Conservation (phyloP, 192 early-diverging fungal genomes). For the Podila clonocystis region DNA sequence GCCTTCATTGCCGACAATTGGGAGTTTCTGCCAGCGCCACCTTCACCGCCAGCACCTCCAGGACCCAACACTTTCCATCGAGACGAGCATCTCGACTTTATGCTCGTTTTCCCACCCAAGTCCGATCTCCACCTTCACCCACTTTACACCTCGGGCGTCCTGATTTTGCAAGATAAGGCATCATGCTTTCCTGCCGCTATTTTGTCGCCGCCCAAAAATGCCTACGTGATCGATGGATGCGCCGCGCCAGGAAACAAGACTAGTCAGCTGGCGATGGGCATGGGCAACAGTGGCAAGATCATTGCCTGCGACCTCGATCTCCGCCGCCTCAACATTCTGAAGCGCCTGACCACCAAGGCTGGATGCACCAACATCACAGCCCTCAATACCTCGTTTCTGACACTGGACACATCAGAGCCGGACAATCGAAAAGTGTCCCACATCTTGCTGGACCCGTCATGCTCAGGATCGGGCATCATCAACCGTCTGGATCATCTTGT, state of each 20-base stretch:
- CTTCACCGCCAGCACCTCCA: constrained; percentile 27
- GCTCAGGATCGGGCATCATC: constrained; percentile 96
- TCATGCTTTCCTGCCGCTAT: constrained; percentile 95
- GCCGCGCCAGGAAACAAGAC: constrained; percentile 99
- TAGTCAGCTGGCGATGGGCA: constrained; percentile 88
- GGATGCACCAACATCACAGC: constrained; percentile 85
- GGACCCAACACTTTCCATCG: constrained; percentile 54
- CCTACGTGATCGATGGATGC: constrained; percentile 91
- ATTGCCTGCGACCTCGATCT: constrained; percentile 92
- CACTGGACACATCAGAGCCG: constrained; percentile 75
- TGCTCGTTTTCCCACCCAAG: constrained; percentile 87
- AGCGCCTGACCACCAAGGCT: constrained; percentile 77
- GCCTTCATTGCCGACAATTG: constrained; percentile 32
- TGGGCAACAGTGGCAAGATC: constrained; percentile 88
- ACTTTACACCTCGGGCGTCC: constrained; percentile 74
- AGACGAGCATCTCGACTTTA: constrained; percentile 83
- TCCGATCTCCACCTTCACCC: constrained; percentile 90
- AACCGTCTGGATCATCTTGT: constrained; percentile 87
- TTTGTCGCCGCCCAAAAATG: constrained; percentile 63
- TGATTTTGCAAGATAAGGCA: constrained; percentile 97
- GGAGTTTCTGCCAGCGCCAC: constrained; percentile 21
- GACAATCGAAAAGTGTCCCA: constrained; percentile 81
- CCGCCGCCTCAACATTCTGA: constrained; percentile 76
- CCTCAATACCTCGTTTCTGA: constrained; percentile 81
- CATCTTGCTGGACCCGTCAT: constrained; percentile 94